Evolutionary conservation across 805 yeast species (phyloP).

Genomic region (Clavispora asparagi): DNA sequence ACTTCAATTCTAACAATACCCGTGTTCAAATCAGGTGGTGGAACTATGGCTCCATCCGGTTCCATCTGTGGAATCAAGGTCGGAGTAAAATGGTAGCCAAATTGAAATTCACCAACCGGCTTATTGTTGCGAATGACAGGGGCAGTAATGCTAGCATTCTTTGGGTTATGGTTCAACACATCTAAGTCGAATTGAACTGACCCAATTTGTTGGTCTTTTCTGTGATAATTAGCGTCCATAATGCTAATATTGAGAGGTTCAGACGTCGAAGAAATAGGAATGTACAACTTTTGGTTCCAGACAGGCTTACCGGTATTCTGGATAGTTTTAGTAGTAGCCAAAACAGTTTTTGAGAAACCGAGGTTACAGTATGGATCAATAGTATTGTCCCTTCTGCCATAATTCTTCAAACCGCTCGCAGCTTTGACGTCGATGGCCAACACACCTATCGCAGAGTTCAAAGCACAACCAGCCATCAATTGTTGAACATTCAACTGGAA

Average conservation of each 20-base stretch:
- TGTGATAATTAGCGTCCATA: conserved; percentile 67
- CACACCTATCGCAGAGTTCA: conserved; percentile 82
- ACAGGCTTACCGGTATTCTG: conserved; percentile 65
- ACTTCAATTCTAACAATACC: conserved; percentile 78
- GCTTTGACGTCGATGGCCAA: conserved; percentile 61
- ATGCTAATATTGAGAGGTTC: conserved; percentile 76
- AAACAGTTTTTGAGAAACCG: conserved; percentile 51
- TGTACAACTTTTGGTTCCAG: conserved; percentile 76
- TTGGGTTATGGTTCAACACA: conserved; percentile 49
- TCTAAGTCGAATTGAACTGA: conserved; percentile 69
- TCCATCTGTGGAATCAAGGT: conserved; percentile 56
- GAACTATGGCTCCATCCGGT: conserved; percentile 77
- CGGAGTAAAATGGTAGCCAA: conserved; percentile 72
- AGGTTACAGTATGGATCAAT: conserved; percentile 85
- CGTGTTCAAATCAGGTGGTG: conserved; percentile 89
- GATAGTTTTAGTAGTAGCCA: conserved; percentile 67
- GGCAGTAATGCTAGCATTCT: conserved; percentile 44
- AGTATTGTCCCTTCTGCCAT: conserved; percentile 67
- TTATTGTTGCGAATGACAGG: conserved; percentile 76
- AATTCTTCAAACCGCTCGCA: conserved; percentile 66
- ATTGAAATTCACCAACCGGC: conserved; percentile 69
- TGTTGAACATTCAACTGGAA: conserved; percentile 92
- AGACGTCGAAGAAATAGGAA: conserved; percentile 67
- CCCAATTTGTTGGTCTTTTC: conserved; percentile 81
- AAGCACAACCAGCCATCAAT: conserved; percentile 74